Base-by-base conservation (phyloP, 2,329 filamentous ascomycete genomes). In the Fusarium fujikuroi region DNA sequence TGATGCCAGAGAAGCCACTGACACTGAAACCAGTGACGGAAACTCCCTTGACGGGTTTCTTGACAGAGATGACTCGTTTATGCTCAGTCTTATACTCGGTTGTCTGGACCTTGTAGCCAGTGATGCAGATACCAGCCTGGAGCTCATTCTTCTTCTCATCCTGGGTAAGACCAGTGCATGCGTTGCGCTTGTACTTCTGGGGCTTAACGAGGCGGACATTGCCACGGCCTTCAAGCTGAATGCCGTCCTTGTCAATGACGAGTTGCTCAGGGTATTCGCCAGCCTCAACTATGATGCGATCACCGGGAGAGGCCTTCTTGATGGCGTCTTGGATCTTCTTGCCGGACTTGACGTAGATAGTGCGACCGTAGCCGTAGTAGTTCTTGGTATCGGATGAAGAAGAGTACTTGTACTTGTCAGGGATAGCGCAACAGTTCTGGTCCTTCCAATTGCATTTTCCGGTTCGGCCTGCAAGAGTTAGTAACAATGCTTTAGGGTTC, bases 221-320 rank as follows among this genome's bases (percentile, higher is more conserved):
- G 18, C 75, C 75, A 6, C 78, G 69, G 11, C 74, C 81, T 56
- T 81, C 63, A 3, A 83, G 77, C 16, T 77, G 53, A n/a, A 83
- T 80, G 2, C 77, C 79, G 25, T 80, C 73, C 54, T 75, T 83
- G 23, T 75, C 69, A 63, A 84, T 83, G 8, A 75, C 77, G 15
- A 83, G 63, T 42, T 83, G 81, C 65, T 83, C 82, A 0, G 47
- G 14, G 43, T 83, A 83, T 1, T 64, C 79, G 9, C 81, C 82
- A 4, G 74, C 60, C 15, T 73, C 76, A 18, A 83, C 80, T 5
- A 80, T 60, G 47, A 84, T 83, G 6, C 69, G 66, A 36, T 79
- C 79, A 9, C 81, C 80, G 1, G 66, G 66, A 2, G 49, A 60
- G 18, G 81, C 81, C 5, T 47, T 47, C 21, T 70, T 63, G 53